Conservation (phyloP, 2,329 filamentous ascomycete genomes). For the Pyrenophora seminiperda region DNA sequence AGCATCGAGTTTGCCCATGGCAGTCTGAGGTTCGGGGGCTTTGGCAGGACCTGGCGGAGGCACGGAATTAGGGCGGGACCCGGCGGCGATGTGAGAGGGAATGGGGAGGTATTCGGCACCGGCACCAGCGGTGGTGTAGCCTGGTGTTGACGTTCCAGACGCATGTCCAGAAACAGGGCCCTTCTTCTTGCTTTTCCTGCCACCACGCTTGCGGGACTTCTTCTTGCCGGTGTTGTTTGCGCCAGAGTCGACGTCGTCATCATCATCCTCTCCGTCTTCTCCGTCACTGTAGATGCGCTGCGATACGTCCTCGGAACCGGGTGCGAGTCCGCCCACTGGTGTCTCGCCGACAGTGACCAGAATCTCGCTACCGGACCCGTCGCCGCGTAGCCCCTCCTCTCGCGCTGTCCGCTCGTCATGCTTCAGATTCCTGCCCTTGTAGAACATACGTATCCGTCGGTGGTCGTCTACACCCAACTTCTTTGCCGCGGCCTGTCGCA, state of each 20-base stretch:
- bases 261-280: conserved; percentile 49
- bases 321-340: conserved; percentile 48
- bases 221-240: conserved; percentile 39
- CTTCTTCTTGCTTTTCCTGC: conserved; percentile 54
- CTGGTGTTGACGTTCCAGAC: conserved; percentile 50
- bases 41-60: conserved; percentile 38
- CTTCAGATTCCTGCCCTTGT: conserved; percentile 74
- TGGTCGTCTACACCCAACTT: conserved; percentile 66
- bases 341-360: conserved; percentile 63
- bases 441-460: conserved; percentile 68
- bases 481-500: conserved; percentile 69
- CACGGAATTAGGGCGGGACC: conserved; percentile 42
- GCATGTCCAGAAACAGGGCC: conserved; percentile 49
- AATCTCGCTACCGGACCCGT: conserved; percentile 65
- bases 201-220: conserved; percentile 41
- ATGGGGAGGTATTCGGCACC: conserved; percentile 48
- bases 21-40: conserved; percentile 39
- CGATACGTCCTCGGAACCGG: conserved; percentile 43
- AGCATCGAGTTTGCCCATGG: conserved; percentile 66
- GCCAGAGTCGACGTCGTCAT: conserved; percentile 35
- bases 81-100: conserved; percentile 41
- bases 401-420: conserved; percentile 63
- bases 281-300: conserved; percentile 40
- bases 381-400: conserved; percentile 62
- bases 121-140: conserved; percentile 38